phyloP scores from a whole-genome alignment of 768 basidiomycete species.

The Gloeostereum incarnatum region DNA sequence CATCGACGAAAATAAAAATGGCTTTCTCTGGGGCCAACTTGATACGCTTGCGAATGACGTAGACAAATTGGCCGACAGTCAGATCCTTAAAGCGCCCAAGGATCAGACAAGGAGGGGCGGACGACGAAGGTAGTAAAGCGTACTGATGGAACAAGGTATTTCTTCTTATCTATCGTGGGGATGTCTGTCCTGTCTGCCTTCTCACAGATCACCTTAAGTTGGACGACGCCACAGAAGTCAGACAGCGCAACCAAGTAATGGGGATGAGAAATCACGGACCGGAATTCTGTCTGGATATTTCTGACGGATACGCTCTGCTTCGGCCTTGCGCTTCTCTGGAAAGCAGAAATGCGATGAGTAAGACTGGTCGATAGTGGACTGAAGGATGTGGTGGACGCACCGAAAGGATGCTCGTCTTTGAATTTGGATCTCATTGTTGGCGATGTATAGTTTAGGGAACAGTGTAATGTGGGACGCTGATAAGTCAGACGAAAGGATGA shows the following conservation, averaged over 20 bases:
- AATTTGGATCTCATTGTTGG: conserved; percentile 86
- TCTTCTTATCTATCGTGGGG: conserved; percentile 99
- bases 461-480: no score
- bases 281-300: conserved; percentile 99
- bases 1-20: conserved; percentile 99
- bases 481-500: no score
- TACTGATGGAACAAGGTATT: conserved; percentile 97
- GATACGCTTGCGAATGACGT: conserved; percentile 99
- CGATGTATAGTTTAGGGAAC: no score
- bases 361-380: conserved; percentile 16
- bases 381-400: conserved; percentile 37
- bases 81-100: conserved; percentile 53
- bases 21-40: conserved; percentile 99
- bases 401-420: conserved; percentile 99
- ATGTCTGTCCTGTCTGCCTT: conserved; percentile 98
- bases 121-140: conserved; percentile 16
- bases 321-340: conserved; percentile 97
- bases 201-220: conserved; percentile 99
- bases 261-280: conserved; percentile 38
- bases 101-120: background rate
- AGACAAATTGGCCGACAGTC: conserved; percentile 98
- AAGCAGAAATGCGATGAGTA: conserved; percentile 20
- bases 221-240: conserved; percentile 11
- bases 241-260: conserved; percentile 1
- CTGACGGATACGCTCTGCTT: conserved; percentile 96